Conservation (phyloP, 2,329 filamentous ascomycete species). For the Fusarium pseudocircinatum region DNA sequence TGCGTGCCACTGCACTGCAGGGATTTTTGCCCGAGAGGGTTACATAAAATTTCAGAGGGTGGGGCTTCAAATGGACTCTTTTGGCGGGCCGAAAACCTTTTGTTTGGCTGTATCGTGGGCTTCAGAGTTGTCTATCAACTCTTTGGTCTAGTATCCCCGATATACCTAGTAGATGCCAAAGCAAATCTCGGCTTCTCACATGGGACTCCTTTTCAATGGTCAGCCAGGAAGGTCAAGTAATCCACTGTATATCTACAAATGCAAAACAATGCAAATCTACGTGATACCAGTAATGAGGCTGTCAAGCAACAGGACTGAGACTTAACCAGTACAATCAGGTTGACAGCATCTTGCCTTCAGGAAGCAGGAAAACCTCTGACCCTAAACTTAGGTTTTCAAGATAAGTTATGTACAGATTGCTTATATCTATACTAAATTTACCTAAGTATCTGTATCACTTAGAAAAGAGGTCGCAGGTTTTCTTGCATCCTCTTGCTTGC, state of each 20-base stretch:
- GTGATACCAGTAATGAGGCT: not conserved
- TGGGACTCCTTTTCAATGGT: not conserved
- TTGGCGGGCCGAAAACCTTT: not conserved
- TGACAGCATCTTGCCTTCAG: not conserved
- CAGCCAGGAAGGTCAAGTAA: not conserved
- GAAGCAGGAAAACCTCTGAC: not conserved
- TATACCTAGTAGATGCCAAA: not conserved
- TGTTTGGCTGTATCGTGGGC: slow-evolving; percentile 9
- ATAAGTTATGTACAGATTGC: not conserved
- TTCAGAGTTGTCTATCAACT: slow-evolving; percentile 6
- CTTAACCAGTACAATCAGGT: not conserved
- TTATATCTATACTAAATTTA: not conserved
- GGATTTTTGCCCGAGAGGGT: not conserved
- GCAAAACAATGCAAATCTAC: too few relatives aligned
- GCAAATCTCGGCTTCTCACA: not conserved
- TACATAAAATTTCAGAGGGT: slow-evolving; percentile 9
- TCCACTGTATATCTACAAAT: not conserved
- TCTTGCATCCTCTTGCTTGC: not conserved
- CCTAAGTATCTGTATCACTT: not conserved
- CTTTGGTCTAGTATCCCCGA: not conserved
- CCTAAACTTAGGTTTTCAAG: not conserved
- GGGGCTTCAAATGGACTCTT: not conserved
- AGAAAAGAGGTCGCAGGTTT: not conserved
- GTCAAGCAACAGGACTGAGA: not conserved
- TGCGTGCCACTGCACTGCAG: not conserved